Percentiles rank a stretch among this genome's conserved stretches.
phyloP scores from a whole-genome alignment of 106 monocot species.

The Gastrodia elata region DNA sequence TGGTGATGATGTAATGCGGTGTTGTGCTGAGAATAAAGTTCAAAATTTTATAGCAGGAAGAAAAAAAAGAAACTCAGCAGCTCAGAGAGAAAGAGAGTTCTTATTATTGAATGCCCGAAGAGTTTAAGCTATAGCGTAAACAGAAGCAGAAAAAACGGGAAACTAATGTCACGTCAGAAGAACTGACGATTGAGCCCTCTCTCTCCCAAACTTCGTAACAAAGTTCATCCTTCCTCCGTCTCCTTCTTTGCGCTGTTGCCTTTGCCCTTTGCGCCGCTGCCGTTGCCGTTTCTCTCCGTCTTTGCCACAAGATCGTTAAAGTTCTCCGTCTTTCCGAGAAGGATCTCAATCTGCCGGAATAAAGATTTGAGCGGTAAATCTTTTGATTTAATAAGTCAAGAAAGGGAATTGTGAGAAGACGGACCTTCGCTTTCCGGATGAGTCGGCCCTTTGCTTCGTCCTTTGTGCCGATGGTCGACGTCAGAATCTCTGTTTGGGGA shows the following conservation, averaged over 20 bases:
- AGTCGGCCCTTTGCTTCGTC: slow-evolving; percentile 42
- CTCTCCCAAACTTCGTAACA: neutral
- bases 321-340: slow-evolving; percentile 5
- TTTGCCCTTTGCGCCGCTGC: neutral
- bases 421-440: slow-evolving; percentile 43
- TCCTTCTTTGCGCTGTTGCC: neutral
- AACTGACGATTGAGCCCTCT: slow-evolving; percentile 5
- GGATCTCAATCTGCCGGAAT: slow-evolving; percentile 2
- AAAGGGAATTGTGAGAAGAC: neutral
- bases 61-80: too few relatives aligned
- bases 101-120: too few relatives aligned
- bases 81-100: too few relatives aligned
- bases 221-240: too few relatives aligned
- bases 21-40: too few relatives aligned
- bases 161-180: slow-evolving; percentile 6
- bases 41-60: too few relatives aligned
- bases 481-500: slow-evolving; percentile 33
- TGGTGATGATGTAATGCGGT: too few relatives aligned
- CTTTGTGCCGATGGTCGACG: slow-evolving; percentile 37
- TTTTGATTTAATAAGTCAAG: neutral
- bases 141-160: too few relatives aligned
- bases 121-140: too few relatives aligned
- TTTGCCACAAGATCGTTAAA: neutral
- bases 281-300: slow-evolving; percentile 2
- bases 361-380: neutral